Base-by-base conservation (phyloP, 805 yeast species). In the Teunomyces tritomae region DNA sequence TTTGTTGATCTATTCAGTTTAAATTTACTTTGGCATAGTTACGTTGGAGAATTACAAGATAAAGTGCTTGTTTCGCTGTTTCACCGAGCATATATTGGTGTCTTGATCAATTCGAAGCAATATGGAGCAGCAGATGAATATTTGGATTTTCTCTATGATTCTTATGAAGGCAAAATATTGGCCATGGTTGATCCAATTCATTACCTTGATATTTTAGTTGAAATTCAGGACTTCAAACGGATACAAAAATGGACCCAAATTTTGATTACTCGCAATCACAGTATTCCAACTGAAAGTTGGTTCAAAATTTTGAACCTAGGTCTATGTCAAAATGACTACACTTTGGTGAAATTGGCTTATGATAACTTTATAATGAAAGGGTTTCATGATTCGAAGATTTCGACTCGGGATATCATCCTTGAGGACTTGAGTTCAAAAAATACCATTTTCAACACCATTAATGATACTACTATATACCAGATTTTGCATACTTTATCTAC, bases 401-500 rank as follows among this genome's bases (percentile, higher is more conserved):
- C 64, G 2, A 50, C 59, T 1, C 67, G 63, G 16, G 65, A 66
- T 14, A 57, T 59, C 1, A 46, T 69, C 4, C 52, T 67, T 47
- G 47, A 44, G 16, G 48, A 46, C 26, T 16, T 49, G 8, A 17
- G 14, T 6, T 20, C 45, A 1, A 44, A n/a, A 7, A 54, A 47
- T 44, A 41, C 32, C 5, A 39, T 56, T 13, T 53, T 59, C 28
- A 46, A 48, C 20, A 50, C 65, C 1, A 41, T 69, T 4, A 59
- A 55, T 8, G 67, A 63, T 13, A 42, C 49, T 2, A 52, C 63
- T 29, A 50, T 69, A 5, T 48, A 51, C 28, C 61, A 57, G 43
- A 61, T 69, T 5, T 56, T 73, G 26, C 68, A 64, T 29, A 55
- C 63, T 0, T 57, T 73, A 8, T 55, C 73, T 2, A 49, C 57